Conservation (phyloP, 148 eudicot genomes). For the Amaranthus cruentus region DNA sequence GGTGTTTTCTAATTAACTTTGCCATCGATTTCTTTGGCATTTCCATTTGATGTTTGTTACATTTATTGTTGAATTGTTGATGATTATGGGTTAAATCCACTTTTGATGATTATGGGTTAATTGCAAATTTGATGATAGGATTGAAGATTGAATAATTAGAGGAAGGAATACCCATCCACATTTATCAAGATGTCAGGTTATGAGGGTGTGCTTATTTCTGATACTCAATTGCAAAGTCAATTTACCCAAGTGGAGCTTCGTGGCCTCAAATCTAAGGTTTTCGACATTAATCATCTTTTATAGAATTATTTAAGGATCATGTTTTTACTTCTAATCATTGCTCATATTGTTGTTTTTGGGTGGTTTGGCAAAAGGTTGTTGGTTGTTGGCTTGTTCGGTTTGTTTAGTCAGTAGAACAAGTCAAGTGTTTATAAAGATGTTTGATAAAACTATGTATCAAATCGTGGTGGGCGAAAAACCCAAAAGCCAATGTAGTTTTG, state of each 20-base stretch:
- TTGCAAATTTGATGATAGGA: slow-evolving; percentile 11
- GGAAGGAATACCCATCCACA: background rate
- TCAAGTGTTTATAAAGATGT: no score
- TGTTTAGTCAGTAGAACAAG: no score
- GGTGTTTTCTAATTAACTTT: background rate
- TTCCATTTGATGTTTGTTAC: slow-evolving; percentile 5
- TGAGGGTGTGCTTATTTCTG: slow-evolving; percentile 74
- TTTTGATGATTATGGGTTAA: slow-evolving; percentile 6
- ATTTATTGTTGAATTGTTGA: background rate
- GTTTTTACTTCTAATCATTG: slow-evolving; percentile 1
- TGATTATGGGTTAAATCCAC: background rate
- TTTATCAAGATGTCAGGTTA: slow-evolving; percentile 47
- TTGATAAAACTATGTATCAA: no score
- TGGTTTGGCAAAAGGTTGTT: no score
- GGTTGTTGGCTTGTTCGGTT: no score
- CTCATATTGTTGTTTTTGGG: background rate
- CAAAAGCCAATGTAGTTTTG: no score
- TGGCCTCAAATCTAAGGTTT: slow-evolving; percentile 65
- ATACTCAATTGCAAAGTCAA: slow-evolving; percentile 80
- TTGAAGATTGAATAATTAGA: slow-evolving; percentile 17
- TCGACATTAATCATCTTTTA: background rate
- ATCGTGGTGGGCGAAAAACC: no score
- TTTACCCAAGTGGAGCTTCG: slow-evolving; percentile 89
- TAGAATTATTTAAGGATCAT: background rate
- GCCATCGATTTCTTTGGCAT: background rate